Evolutionary conservation across 108 stramenopile species (phyloP), one percentile per base, ranked within the genome.

Genomic region (Conticribra guillardii): DNA sequence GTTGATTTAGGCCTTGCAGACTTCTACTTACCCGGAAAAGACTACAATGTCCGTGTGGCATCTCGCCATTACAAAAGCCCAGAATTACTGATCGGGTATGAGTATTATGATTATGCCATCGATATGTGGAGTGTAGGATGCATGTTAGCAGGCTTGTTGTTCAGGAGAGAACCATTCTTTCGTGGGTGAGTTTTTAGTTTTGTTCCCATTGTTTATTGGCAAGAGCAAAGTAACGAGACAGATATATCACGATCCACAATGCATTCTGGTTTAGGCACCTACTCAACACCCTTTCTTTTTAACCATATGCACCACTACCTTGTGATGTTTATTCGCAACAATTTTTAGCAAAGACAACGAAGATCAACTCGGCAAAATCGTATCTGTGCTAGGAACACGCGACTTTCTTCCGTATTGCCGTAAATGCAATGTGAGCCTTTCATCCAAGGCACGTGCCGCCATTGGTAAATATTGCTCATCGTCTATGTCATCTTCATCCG

Each of bases 1-100:
- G 95, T 97, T 64, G 97, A 97, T 64, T 74, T 95, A 37, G 97
- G 97, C 51, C 67, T 96, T 28, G 93, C 94, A 2, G 97, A 97
- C 64, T 96, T 97, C 66, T 97, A 93, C 60, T 66, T 91, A 17
- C 95, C 95, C 22, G 81, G 91, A 34, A 86, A 83, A 61, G 53
- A 75, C 29, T 95, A 94, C 84, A 96, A 94, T 76, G 94, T 93
- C 3, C 87, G 95, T 8, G 96, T 97, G 0, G 95, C 94, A 19
- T 93, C 91, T 7, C 80, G 94, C 17, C 94, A 95, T 57, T 97
- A 96, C 89, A 97, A 97, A 76, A 76, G 82, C 33, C 96, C 96
- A 14, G 96, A 97, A 88, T 56, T 97, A 9, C 65, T 97, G 9
- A 60, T 95, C 18, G 96, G 95, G 8, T 87, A 82, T 46, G 76